These are phyloP conservation scores for Ganoderma meredithae DNA, from an alignment of 1,284 basidiomycete genomes.

Conservation along the genomic window DNA sequence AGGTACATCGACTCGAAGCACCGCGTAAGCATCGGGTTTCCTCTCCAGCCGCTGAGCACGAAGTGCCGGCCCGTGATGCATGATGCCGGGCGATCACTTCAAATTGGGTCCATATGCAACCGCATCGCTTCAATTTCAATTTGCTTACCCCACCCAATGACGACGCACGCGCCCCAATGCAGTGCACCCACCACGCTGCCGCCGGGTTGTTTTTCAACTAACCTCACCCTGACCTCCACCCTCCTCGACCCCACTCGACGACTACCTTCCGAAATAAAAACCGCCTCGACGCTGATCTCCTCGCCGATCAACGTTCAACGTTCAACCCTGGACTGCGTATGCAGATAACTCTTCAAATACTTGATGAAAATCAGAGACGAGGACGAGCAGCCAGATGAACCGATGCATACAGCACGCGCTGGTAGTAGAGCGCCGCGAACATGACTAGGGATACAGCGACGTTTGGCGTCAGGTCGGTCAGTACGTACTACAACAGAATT, in stretches of 20 bases:
- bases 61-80: too few species aligned
- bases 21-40: too few species aligned
- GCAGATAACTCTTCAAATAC: background rate
- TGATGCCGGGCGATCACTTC: background rate
- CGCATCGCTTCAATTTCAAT: conserved; percentile 5
- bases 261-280: background rate
- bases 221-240: background rate
- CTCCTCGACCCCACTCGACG: background rate
- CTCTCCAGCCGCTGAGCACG: too few species aligned
- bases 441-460: conserved; percentile 6
- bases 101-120: background rate
- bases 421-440: background rate
- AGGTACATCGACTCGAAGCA: too few species aligned
- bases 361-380: background rate
- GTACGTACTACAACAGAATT: conserved; percentile 7
- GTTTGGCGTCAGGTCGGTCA: background rate
- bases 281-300: background rate
- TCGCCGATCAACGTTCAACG: background rate
- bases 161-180: background rate
- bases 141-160: background rate
- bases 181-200: background rate
- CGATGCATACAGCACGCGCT: conserved; percentile 1
- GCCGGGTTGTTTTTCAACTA: background rate
- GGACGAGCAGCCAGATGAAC: background rate
- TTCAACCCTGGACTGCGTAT: background rate